A percentile compares a stretch with the other conserved stretches of the same genome.
Conservation (phyloP, 805 yeast species). For the Brettanomyces bruxellensis region DNA sequence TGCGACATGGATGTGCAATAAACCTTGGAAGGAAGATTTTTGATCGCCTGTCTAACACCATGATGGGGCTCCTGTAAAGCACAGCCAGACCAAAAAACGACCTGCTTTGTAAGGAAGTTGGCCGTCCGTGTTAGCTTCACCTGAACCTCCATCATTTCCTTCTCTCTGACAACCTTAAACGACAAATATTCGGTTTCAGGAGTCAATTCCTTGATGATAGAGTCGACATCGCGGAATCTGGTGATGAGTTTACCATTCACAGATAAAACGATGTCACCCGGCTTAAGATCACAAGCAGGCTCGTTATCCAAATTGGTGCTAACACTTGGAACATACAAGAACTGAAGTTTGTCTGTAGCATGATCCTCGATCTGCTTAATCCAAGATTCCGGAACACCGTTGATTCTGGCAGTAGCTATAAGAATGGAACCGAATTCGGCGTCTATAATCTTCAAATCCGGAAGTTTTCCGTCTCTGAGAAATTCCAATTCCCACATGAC, state of each 20-base stretch:
- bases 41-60: conserved; percentile 80
- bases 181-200: conserved; percentile 24
- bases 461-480: conserved; percentile 41
- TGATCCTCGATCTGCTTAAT: conserved; percentile 50
- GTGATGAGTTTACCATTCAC: conserved; percentile 59
- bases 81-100: conserved; percentile 80
- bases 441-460: conserved; percentile 61
- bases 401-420: conserved; percentile 65
- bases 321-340: conserved; percentile 62
- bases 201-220: conserved; percentile 32
- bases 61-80: conserved; percentile 84
- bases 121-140: conserved; percentile 60
- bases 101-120: conserved; percentile 50
- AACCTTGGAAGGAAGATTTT: conserved; percentile 70
- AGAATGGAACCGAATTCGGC: conserved; percentile 67
- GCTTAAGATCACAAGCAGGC: conserved; percentile 27
- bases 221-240: conserved; percentile 55
- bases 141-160: conserved; percentile 47
- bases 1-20: conserved; percentile 65
- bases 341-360: conserved; percentile 54
- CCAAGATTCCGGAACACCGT: conserved; percentile 87
- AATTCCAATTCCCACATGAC: conserved; percentile 46
- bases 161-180: conserved; percentile 66
- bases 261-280: conserved; percentile 73
- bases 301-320: conserved; percentile 25